Evolutionary conservation across 2,329 filamentous ascomycete species (phyloP).

Genomic region (Colletotrichum neosansevieriae): DNA sequence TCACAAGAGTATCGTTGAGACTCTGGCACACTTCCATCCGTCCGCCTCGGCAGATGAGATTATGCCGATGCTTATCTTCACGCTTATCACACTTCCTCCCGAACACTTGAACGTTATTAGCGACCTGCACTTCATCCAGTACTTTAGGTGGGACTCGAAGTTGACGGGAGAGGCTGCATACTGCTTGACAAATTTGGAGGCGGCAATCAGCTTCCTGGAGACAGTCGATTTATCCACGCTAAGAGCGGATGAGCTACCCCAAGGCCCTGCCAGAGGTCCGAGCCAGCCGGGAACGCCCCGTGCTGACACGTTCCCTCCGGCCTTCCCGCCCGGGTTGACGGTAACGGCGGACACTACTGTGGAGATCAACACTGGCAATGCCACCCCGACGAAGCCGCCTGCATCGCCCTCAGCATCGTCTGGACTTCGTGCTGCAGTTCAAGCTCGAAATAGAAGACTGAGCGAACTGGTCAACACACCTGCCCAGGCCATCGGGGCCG

Average conservation of each 20-base stretch:
- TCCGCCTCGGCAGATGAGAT: slow-evolving; percentile 97
- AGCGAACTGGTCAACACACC: slow-evolving; percentile 90
- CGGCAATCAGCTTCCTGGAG: slow-evolving; percentile 92
- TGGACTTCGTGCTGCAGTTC: slow-evolving; percentile 59
- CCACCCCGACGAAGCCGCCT: slow-evolving; percentile 51
- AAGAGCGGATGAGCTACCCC: slow-evolving; percentile 80
- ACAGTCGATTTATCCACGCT: slow-evolving; percentile 94
- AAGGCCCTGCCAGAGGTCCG: slow-evolving; percentile 71
- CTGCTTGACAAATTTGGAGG: slow-evolving; percentile 95
- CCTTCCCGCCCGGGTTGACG: slow-evolving; percentile 62
- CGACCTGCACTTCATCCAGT: slow-evolving; percentile 93
- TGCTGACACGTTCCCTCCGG: slow-evolving; percentile 68
- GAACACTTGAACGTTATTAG: slow-evolving; percentile 91
- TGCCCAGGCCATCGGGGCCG: slow-evolving; percentile 82
- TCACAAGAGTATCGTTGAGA: slow-evolving; percentile 95
- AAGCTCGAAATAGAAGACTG: slow-evolving; percentile 77
- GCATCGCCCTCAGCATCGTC: slow-evolving; percentile 50
- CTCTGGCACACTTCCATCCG: slow-evolving; percentile 74
- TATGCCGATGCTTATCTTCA: slow-evolving; percentile 95
- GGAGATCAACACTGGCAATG: slow-evolving; percentile 49
- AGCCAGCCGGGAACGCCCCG: slow-evolving; percentile 61
- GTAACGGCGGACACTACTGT: slow-evolving; percentile 47
- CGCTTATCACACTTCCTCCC: slow-evolving; percentile 89
- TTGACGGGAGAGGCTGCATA: slow-evolving; percentile 96
- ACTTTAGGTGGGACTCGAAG: slow-evolving; percentile 87